A percentile compares a stretch with the other conserved stretches of the same genome.
phyloP scores from a whole-genome alignment of 371 early-diverging fungal genomes.

The Zychaea mexicana region DNA sequence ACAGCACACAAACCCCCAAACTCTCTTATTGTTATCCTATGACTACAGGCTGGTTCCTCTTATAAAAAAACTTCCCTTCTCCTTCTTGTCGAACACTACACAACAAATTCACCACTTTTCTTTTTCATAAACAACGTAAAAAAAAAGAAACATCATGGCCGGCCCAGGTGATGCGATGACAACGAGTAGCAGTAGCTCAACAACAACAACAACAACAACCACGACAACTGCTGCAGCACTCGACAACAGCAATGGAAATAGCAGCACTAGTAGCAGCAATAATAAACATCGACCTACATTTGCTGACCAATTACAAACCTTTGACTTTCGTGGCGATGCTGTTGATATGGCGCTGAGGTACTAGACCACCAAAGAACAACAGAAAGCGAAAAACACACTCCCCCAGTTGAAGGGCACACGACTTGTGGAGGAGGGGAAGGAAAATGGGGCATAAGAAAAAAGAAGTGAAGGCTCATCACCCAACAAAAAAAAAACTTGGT shows the following conservation, averaged over 20 bases:
- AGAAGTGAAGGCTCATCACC: background rate
- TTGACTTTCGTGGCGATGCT: slow-evolving; percentile 70
- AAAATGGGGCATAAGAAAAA: background rate
- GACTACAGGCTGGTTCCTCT: background rate
- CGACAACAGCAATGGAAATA: background rate
- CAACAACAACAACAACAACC: background rate
- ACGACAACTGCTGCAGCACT: background rate
- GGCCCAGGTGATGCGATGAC: slow-evolving; percentile 1
- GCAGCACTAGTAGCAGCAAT: too few relatives aligned
- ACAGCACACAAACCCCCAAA: too few relatives aligned
- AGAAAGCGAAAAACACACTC: too few relatives aligned
- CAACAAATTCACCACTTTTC: too few relatives aligned
- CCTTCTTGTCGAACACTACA: too few relatives aligned
- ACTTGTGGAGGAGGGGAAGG: too few relatives aligned
- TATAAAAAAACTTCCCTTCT: background rate
- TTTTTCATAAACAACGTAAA: background rate
- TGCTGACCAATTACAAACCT: slow-evolving; percentile 52
- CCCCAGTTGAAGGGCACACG: too few relatives aligned
- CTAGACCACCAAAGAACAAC: background rate
- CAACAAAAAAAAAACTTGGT: too few relatives aligned
- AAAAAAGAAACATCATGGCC: background rate
- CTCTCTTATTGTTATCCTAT: too few relatives aligned
- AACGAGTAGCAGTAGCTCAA: background rate
- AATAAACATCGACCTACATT: slow-evolving; percentile 15
- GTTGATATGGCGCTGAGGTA: slow-evolving; percentile 76